These are phyloP conservation scores for Cylindrotheca fusiformis DNA, from an alignment of 108 stramenopile genomes.

Conservation along the genomic window DNA sequence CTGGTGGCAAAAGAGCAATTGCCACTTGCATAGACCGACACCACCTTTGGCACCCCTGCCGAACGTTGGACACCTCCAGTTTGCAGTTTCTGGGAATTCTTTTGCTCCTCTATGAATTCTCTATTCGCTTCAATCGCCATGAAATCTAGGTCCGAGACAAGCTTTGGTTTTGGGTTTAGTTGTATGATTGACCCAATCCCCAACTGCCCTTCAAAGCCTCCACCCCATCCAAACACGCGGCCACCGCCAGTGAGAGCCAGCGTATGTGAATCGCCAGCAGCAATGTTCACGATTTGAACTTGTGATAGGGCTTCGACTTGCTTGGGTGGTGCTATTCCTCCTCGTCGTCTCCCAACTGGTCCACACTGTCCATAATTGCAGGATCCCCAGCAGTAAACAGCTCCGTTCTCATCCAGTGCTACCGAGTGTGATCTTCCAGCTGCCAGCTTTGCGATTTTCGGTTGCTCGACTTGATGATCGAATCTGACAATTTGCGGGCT, in stretches of 20 bases:
- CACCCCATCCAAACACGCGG: conserved; percentile 88
- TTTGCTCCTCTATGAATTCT: conserved; percentile 37
- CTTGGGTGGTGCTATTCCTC: conserved; percentile 48
- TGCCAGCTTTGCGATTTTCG: conserved; percentile 51
- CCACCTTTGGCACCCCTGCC: conserved; percentile 42
- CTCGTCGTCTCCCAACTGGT: conserved; percentile 27
- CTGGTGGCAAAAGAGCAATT: conserved; percentile 74
- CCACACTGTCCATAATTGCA: conserved; percentile 75
- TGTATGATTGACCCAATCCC: conserved; percentile 70
- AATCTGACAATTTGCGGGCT: conserved; percentile 25
- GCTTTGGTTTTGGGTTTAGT: conserved; percentile 44
- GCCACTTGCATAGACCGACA: conserved; percentile 62
- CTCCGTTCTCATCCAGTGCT: conserved; percentile 55
- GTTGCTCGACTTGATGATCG: background rate
- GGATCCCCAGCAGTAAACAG: conserved; percentile 79
- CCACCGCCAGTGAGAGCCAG: conserved; percentile 85
- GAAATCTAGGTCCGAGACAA: conserved; percentile 57
- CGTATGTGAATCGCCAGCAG: conserved; percentile 94
- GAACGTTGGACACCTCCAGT: background rate
- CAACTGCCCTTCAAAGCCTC: conserved; percentile 92
- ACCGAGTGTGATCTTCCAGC: conserved; percentile 72
- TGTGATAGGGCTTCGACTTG: conserved; percentile 62
- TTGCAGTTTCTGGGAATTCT: background rate
- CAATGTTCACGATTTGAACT: conserved; percentile 60
- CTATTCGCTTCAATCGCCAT: conserved; percentile 47